Evolutionary conservation across 2,329 filamentous ascomycete species (phyloP).

Genomic region (Verticillium longisporum): DNA sequence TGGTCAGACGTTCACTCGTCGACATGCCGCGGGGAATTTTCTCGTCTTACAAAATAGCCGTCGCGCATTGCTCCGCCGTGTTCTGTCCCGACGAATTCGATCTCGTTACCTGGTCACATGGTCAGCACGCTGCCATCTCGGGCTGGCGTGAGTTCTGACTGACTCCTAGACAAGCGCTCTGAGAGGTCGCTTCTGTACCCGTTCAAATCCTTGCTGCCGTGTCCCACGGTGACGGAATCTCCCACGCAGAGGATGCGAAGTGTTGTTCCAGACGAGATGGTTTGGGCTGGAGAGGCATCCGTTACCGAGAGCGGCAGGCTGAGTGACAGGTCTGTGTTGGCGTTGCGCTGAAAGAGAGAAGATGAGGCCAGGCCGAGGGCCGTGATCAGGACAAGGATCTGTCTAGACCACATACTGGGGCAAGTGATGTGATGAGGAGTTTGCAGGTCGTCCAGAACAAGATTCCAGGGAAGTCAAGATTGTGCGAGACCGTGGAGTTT

Average conservation of each 20-base stretch:
- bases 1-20: neutral
- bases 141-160: neutral
- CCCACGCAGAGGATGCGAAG: conserved; percentile 28
- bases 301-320: neutral
- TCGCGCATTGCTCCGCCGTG: conserved; percentile 20
- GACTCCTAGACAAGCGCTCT: conserved; percentile 18
- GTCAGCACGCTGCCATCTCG: neutral
- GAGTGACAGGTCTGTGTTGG: neutral
- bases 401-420: neutral
- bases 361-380: neutral
- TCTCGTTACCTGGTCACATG: conserved; percentile 11
- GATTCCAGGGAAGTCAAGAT: neutral
- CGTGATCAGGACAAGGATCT: neutral
- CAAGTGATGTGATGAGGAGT: neutral
- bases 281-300: neutral
- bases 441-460: no score
- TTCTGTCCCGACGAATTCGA: conserved; percentile 25
- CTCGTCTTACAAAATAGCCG: conserved; percentile 21
- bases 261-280: conserved; percentile 17
- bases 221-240: conserved; percentile 29
- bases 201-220: conserved; percentile 23
- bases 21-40: no score
- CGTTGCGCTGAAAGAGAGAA: neutral
- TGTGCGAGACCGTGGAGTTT: no score
- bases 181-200: conserved; percentile 23